Evolutionary conservation across 2,329 filamentous ascomycete genomes (phyloP), one percentile per base, ranked within the genome.

Genomic region (Botrytis hyacinthi): DNA sequence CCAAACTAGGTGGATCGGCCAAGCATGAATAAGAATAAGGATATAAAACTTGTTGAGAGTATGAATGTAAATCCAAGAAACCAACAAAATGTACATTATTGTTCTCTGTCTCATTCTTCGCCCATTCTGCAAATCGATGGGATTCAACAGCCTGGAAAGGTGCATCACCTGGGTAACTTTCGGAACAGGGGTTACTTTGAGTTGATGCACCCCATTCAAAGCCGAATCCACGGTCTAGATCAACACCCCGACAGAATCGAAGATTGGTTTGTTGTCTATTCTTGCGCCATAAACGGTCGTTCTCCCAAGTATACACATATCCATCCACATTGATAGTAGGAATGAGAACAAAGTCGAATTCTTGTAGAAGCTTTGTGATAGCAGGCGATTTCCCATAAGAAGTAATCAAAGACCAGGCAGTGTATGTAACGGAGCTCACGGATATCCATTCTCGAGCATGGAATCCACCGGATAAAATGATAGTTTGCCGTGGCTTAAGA

Each of bases 361-460:
- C 87, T 76, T 96, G 87, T 6, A 99, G 87, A 14, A 98, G 86
- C 74, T 90, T 91, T 32, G 92, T 95, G 71, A 97, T 91, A 82
- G 84, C 87, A 75, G 80, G 87, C 83, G 88, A 86, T 76, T 93
- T 93, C 74, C 92, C 93, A 81, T 95, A 97, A 7, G 90, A 89
- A 0, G 92, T 95, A 78, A 97, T 93, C 66, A 98, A 87, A 26
- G 90, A 93, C 88, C 96, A 97, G 16, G 95, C 94, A 44, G 97
- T 85, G 79, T 97, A 98, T 79, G 92, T 97, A 70, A 97, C 93
- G 0, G 94, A 97, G 79, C 92, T 96, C 0, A 92, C 94, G 65
- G 94, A 93, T 77, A 99, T 97, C 96, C 96, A 99, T 85, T 99
- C 96, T 54, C 96, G 89, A 4, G 95, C 95, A 82, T 98, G 96